Conservation (phyloP, 805 yeast species). For the Ogataea minuta region DNA sequence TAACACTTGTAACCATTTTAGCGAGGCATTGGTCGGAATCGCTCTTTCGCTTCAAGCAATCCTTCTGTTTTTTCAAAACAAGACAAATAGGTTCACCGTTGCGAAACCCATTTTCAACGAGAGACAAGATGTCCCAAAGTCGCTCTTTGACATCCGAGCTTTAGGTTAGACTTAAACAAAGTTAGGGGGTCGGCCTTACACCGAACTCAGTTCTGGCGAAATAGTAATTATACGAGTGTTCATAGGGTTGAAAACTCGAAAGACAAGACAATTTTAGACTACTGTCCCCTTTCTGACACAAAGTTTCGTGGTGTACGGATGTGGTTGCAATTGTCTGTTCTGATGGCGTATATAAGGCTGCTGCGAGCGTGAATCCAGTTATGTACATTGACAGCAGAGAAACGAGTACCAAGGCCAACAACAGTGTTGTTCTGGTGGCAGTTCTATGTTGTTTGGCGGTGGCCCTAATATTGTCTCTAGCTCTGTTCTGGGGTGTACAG, state of each 20-base stretch:
- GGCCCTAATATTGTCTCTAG: slow-evolving; percentile 6
- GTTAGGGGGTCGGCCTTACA: slow-evolving; percentile 10
- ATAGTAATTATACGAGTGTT: slow-evolving; percentile 13
- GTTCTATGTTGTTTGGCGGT: slow-evolving; percentile 10
- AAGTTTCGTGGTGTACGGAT: slow-evolving; percentile 10
- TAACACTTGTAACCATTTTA: slow-evolving; percentile 5
- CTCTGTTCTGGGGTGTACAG: slow-evolving; percentile 13
- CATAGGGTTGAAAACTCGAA: not conserved
- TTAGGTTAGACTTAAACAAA: not conserved
- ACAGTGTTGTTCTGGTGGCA: slow-evolving; percentile 10
- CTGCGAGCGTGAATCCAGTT: not conserved
- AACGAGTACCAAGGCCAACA: not conserved
- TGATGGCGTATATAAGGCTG: slow-evolving; percentile 1
- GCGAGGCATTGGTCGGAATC: slow-evolving; percentile 3
- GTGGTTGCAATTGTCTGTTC: slow-evolving; percentile 11
- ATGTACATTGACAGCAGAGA: slow-evolving; percentile 2
- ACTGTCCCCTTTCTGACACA: not conserved
- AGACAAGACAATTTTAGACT: not conserved
- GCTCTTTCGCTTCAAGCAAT: slow-evolving; percentile 7
- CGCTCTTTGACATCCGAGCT: slow-evolving; percentile 16
- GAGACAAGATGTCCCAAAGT: slow-evolving; percentile 14
- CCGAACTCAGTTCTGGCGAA: slow-evolving; percentile 16
- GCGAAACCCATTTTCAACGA: slow-evolving; percentile 30
- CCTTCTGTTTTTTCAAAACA: slow-evolving; percentile 13
- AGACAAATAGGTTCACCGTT: slow-evolving; percentile 26